Conservation (phyloP, 2,329 filamentous ascomycete species). For the Zymoseptoria pseudotritici region DNA sequence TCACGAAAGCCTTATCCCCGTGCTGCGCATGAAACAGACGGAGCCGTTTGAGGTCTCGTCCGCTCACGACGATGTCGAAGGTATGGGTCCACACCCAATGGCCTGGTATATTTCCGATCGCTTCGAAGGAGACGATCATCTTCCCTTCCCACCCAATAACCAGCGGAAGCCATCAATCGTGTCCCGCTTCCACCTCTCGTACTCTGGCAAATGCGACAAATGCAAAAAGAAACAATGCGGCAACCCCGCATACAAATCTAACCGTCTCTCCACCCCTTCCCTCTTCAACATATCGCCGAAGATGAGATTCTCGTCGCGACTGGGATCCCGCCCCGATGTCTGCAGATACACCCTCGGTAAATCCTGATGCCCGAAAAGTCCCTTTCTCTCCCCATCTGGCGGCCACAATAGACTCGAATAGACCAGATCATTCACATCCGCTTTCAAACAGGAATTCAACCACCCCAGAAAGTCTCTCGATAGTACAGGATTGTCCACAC, state of each 20-base stretch:
- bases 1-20: no score
- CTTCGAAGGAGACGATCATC: background rate
- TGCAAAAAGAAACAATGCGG: slow-evolving; percentile 35
- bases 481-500: slow-evolving; percentile 20
- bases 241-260: slow-evolving; percentile 39
- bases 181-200: slow-evolving; percentile 23
- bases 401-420: slow-evolving; percentile 10
- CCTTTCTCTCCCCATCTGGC: background rate
- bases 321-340: slow-evolving; percentile 43
- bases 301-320: slow-evolving; percentile 46
- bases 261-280: slow-evolving; percentile 35
- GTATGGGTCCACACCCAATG: background rate
- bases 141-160: slow-evolving; percentile 13
- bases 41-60: no score
- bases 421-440: slow-evolving; percentile 5
- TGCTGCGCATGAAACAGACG: no score
- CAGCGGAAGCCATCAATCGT: slow-evolving; percentile 27
- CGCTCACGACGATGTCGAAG: no score
- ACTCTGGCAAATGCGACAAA: slow-evolving; percentile 24
- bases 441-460: slow-evolving; percentile 6
- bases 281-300: slow-evolving; percentile 43
- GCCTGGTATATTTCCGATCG: background rate
- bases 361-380: slow-evolving; percentile 18
- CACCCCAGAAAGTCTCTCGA: slow-evolving; percentile 10
- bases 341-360: slow-evolving; percentile 45